Evolutionary conservation across 2,329 filamentous ascomycete species (phyloP).

Genomic region (Colletotrichum kahawae): DNA sequence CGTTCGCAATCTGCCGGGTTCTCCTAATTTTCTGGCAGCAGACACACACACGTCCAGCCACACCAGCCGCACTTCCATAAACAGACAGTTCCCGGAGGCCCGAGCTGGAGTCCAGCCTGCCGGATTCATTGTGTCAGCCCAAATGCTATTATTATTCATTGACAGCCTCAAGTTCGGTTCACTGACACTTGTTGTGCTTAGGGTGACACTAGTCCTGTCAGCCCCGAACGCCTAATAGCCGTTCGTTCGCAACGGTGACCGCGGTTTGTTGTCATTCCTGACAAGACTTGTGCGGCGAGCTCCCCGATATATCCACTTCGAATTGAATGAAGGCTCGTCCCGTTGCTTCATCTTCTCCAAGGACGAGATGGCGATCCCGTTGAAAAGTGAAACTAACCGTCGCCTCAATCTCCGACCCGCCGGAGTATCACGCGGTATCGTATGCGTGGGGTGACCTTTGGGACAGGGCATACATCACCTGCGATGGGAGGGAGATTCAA

Average conservation of each 20-base stretch:
- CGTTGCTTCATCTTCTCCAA: background rate
- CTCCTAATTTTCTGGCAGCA: background rate
- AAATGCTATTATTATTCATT: background rate
- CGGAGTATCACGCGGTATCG: background rate
- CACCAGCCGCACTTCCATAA: background rate
- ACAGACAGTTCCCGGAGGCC: background rate
- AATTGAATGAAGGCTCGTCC: background rate
- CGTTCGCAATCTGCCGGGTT: background rate
- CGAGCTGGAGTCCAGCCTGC: background rate
- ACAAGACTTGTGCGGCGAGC: background rate
- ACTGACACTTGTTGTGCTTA: background rate
- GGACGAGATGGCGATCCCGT: background rate
- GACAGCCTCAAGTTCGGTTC: background rate
- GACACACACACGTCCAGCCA: background rate
- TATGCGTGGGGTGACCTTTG: background rate
- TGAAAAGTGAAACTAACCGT: background rate
- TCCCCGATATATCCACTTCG: background rate
- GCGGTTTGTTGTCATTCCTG: background rate
- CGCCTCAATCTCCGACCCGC: background rate
- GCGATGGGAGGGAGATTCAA: slow-evolving; percentile 27
- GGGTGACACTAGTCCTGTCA: background rate
- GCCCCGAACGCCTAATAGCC: background rate
- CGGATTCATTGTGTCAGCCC: background rate
- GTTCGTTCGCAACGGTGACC: background rate
- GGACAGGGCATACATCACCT: slow-evolving; percentile 22